A percentile compares a stretch with the other conserved stretches of the same genome.
Conservation (phyloP, 1,139 yeast genomes). For the Yamadazyma sp. region DNA sequence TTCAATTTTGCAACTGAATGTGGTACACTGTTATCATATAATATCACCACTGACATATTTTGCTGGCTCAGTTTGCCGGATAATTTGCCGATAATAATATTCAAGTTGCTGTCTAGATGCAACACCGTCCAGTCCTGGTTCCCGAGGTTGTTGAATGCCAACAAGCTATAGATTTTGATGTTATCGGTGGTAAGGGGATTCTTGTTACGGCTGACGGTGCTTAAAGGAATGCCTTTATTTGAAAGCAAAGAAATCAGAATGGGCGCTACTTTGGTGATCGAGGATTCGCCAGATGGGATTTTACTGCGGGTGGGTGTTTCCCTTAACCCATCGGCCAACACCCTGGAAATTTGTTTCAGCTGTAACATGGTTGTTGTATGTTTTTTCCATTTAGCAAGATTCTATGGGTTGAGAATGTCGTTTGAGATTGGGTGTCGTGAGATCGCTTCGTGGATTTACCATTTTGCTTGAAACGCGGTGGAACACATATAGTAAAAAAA, state of each 20-base stretch:
- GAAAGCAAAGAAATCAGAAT: constrained; percentile 46
- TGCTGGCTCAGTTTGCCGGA: constrained; percentile 7
- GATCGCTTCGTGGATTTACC: too few relatives aligned
- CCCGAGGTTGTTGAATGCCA: constrained; percentile 38
- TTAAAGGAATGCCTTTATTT: constrained; percentile 39
- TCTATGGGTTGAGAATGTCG: too few relatives aligned
- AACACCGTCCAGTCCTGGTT: constrained; percentile 32
- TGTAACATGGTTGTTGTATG: constrained; percentile 38
- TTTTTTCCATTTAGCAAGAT: background rate
- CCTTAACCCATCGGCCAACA: constrained; percentile 41
- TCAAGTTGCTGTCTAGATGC: constrained; percentile 31
- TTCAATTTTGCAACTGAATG: constrained; percentile 46
- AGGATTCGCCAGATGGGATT: constrained; percentile 3
- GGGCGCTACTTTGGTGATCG: constrained; percentile 20
- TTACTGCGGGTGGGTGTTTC: constrained; percentile 1
- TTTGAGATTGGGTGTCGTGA: background rate
- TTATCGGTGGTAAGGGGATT: constrained; percentile 34
- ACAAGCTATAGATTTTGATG: constrained; percentile 45
- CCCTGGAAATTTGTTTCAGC: constrained; percentile 42
- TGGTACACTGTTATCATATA: constrained; percentile 19
- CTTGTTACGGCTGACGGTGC: constrained; percentile 30
- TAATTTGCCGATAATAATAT: constrained; percentile 28
- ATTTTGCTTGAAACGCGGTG: too few relatives aligned
- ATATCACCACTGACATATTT: constrained; percentile 14
- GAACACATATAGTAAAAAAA: too few relatives aligned